Evolutionary conservation across 2,329 filamentous ascomycete genomes (phyloP).

Genomic region (Chaetomiaceae sp.): DNA sequence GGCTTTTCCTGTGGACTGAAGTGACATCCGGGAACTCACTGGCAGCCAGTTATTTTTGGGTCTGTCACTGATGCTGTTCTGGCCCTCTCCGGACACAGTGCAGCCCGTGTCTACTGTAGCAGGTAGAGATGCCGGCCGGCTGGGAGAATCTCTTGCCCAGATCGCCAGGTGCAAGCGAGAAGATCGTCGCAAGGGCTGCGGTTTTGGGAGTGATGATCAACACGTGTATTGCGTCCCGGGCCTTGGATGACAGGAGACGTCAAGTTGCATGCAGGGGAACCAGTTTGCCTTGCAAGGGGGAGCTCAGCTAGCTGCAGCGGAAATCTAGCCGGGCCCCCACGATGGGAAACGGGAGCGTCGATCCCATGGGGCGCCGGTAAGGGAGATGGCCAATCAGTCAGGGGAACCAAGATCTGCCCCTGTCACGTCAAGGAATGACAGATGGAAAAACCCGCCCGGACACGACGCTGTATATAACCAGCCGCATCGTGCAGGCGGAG

Average conservation of each 20-base stretch:
- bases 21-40: constrained; percentile 1
- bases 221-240: not conserved
- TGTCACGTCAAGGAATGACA: constrained; percentile 2
- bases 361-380: not conserved
- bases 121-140: not conserved
- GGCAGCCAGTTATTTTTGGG: constrained; percentile 7
- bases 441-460: not conserved
- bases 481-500: constrained; percentile 5
- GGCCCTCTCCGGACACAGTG: not conserved
- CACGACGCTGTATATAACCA: not conserved
- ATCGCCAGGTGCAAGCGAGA: not conserved
- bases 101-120: too few species aligned
- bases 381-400: not conserved
- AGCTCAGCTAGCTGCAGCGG: constrained; percentile 1
- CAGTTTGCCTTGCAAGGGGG: constrained; percentile 2
- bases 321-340: constrained; percentile 2
- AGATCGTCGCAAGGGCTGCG: not conserved
- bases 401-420: not conserved
- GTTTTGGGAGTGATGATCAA: not conserved
- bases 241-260: not conserved
- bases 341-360: constrained; percentile 6
- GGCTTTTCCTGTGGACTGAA: not conserved
- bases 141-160: not conserved
- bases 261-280: constrained; percentile 2
- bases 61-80: not conserved